Base-by-base conservation (phyloP, 2,329 filamentous ascomycete species). In the Chaetomiaceae sp. region DNA sequence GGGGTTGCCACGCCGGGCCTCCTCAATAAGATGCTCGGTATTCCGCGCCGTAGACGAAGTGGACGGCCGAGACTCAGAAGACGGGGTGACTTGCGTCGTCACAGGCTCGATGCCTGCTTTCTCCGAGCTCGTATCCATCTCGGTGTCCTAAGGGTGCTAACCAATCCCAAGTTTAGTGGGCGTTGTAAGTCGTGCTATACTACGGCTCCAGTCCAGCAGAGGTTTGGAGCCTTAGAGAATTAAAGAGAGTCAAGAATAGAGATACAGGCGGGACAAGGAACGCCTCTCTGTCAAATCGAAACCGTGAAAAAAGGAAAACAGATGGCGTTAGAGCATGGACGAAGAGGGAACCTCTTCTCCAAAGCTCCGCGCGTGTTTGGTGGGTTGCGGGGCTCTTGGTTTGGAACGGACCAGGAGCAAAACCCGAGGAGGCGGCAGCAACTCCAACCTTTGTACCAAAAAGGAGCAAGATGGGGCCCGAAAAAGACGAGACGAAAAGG, bases 1-100 rank as follows among this genome's bases (percentile, higher is more conserved):
- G 42, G 77, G 76, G 59, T 80, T 80, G 55, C 66, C 70, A 46
- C 71, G 72, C 20, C 72, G 69, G 5, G 67, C 71, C 47, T 69
- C 65, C 51, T 76, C 72, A 25, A 67, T 65, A 57, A 70, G 64
- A 41, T 75, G 67, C 56, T 75, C 73, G 14, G 63, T 57, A 51
- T 66, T 63, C 16, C 63, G 64, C 2, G 64, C 62, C 10, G 46
- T 63, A 2, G 62, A 62, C 0, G 61, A 59, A 13, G 60, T 55
- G 21, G 61, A 57, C 20, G 56, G 56, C 9, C 51, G 53, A 16
- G 50, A 51, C 6, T 44, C 36, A 13, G 49, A 48, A 1, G 45
- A 37, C 27, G 2, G 20, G 16, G 50, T 42, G 23, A 30, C 33
- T 18, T 18, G 23, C 13, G 34, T 40, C 20, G 50, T 37, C 5